A percentile compares a stretch with the other conserved stretches of the same genome.
phyloP scores from a whole-genome alignment of 495 filamentous ascomycete species.

The Penicillium robsamsonii region DNA sequence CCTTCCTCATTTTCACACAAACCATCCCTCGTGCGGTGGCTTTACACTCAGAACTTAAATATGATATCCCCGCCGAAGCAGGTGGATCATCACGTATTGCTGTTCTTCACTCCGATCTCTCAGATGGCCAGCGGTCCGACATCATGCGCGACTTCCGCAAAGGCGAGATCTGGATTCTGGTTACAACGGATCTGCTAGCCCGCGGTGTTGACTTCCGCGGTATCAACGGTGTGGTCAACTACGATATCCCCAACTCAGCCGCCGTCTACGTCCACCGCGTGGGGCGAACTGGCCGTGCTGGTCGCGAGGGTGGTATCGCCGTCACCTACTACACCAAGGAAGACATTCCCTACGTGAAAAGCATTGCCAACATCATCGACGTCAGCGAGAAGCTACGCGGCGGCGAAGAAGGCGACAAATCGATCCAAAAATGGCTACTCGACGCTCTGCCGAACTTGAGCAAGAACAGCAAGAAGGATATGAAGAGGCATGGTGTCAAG shows the following conservation, averaged over 20 bases:
- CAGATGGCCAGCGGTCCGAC: constrained; percentile 66
- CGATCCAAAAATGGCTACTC: constrained; percentile 82
- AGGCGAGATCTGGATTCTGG: constrained; percentile 92
- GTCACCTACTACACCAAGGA: constrained; percentile 95
- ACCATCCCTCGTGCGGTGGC: constrained; percentile 87
- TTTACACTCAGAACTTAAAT: constrained; percentile 83
- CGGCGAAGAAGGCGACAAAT: constrained; percentile 37
- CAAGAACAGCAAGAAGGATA: constrained; percentile 75
- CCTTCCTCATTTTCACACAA: constrained; percentile 93
- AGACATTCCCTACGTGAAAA: constrained; percentile 86
- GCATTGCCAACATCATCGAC: constrained; percentile 87
- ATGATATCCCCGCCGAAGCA: constrained; percentile 87
- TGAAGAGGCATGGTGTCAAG: constrained; percentile 83
- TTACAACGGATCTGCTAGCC: constrained; percentile 89
- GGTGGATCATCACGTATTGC: constrained; percentile 85
- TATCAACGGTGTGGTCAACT: constrained; percentile 93
- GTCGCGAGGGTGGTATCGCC: constrained; percentile 82
- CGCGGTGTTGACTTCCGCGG: constrained; percentile 89
- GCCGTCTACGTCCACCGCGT: constrained; percentile 92
- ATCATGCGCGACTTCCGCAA: constrained; percentile 88
- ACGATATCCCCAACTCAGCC: constrained; percentile 86
- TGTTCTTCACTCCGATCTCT: constrained; percentile 82
- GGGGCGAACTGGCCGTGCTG: constrained; percentile 86
- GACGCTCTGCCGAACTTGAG: constrained; percentile 78
- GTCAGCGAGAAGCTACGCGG: constrained; percentile 66